Conservation (phyloP, 768 basidiomycete species). For the Pleurotus platypus region DNA sequence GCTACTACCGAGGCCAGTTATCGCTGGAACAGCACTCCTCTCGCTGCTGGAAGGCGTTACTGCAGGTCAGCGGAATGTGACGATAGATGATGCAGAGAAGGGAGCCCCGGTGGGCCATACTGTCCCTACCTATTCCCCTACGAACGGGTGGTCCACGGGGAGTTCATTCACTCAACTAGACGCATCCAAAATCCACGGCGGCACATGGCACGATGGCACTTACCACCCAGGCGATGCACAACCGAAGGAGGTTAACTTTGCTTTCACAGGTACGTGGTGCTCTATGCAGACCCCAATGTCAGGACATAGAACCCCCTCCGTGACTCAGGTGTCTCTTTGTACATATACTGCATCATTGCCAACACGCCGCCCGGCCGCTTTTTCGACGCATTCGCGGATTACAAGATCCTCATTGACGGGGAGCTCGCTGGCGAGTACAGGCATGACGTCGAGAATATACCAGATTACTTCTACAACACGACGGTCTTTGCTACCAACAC, state of each 20-base stretch:
- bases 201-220: background rate
- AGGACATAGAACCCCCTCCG: background rate
- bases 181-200: background rate
- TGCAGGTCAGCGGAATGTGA: background rate
- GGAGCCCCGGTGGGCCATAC: background rate
- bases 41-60: background rate
- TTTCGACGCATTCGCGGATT: background rate
- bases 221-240: background rate
- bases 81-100: background rate
- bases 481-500: background rate
- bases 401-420: background rate
- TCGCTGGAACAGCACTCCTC: too few species aligned
- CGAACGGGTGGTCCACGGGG: background rate
- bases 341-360: slow-evolving; percentile 4
- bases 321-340: slow-evolving; percentile 1
- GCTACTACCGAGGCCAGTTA: too few species aligned
- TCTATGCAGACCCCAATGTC: background rate
- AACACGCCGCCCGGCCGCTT: background rate
- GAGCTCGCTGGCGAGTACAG: background rate
- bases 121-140: background rate
- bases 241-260: background rate
- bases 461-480: background rate
- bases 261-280: background rate
- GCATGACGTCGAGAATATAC: background rate
- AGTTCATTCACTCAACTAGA: background rate